Base-by-base conservation (phyloP, 257 asterid genomes). In the Scutellaria minor region DNA sequence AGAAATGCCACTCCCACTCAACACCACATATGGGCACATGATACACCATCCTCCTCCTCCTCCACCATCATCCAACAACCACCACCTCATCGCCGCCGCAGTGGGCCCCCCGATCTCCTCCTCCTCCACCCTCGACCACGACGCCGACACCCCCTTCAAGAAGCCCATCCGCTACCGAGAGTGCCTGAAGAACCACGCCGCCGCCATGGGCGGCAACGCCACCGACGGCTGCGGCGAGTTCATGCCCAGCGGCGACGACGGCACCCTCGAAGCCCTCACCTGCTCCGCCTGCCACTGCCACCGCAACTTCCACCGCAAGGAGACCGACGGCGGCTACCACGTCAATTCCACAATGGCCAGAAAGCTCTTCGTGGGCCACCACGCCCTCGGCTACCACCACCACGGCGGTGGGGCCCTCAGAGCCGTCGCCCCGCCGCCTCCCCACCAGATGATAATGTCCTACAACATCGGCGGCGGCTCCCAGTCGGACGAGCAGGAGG, bases 221-320 rank as follows among this genome's bases (percentile, higher is more conserved):
- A 88, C 90, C 5, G 97, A 93, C 77, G 98, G 98, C 0, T 93
- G 98, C 71, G 98, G 98, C 5, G 98, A 93, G 67, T 93, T 93
- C 83, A 91, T 93, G 98, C 89, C 97, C 0, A 84, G 88, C 74
- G 98, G 96, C 2, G 96, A 86, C 57, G 98, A 91, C 3, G 97
- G 96, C 50, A 77, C 83, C 0, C 54, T 93, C 1, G 96, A 88
- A 52, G 92, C 98, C 6, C 85, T 93, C 31, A 91, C 85, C 9
- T 93, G 98, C 81, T 93, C 96, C 57, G 96, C 90, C 80, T 93
- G 97, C 87, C 57, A 22, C 77, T 93, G 98, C 79, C 98, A 93
- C 62, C 78, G 97, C 42, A 93, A 91, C 77, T 93, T 93, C 85
- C 98, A 93, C 60, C 78, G 97, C 47, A 93, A 91, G 71, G 96